Conservation (phyloP, 1,284 basidiomycete species). For the Cutaneotrichosporon mucoides region DNA sequence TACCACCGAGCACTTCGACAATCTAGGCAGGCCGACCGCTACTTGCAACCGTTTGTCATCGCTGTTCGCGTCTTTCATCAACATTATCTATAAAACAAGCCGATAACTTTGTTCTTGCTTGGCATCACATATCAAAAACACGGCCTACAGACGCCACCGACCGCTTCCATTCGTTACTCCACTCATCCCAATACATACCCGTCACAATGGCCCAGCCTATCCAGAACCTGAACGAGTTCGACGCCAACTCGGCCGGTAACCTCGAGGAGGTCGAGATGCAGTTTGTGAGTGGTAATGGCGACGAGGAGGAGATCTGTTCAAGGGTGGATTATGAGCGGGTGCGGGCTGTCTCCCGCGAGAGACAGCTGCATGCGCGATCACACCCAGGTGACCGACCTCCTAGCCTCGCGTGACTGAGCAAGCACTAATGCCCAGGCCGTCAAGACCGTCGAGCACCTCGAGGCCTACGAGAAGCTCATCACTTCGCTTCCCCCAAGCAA, state of each 20-base stretch:
- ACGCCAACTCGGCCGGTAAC: constrained; percentile 83
- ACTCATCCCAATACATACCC: background rate
- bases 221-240: constrained; percentile 54
- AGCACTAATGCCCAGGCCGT: constrained; percentile 58
- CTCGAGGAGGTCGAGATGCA: constrained; percentile 95
- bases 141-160: too few relatives aligned
- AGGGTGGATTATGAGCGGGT: background rate
- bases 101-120: background rate
- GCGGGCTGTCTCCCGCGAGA: background rate
- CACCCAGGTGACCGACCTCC: too few relatives aligned
- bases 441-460: constrained; percentile 91
- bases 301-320: background rate
- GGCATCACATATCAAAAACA: background rate
- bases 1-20: too few relatives aligned
- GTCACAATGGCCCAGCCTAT: constrained; percentile 11
- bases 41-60: too few relatives aligned
- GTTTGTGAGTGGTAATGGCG: constrained; percentile 51
- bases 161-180: background rate
- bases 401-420: background rate
- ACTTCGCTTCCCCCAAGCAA: constrained; percentile 72
- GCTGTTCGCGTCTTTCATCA: too few relatives aligned
- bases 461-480: constrained; percentile 94
- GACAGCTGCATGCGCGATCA: too few relatives aligned
- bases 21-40: too few relatives aligned
- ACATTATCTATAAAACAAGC: background rate